Evolutionary conservation across 2,329 filamentous ascomycete genomes (phyloP).

Genomic region (Aspergillus niger): DNA sequence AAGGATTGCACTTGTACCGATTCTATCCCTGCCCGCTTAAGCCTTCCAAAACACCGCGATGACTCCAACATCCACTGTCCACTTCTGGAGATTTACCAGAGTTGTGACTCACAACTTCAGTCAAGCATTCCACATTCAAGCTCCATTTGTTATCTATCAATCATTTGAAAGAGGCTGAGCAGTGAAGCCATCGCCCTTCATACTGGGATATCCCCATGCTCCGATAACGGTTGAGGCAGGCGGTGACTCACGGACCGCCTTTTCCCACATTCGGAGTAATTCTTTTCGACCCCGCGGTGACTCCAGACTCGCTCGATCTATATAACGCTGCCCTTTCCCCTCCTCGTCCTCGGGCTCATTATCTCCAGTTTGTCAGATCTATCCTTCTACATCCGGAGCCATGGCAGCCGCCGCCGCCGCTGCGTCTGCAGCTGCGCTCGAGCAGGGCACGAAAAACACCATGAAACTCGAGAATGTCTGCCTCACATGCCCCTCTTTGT

Average conservation of each 20-base stretch:
- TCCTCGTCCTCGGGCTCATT: constrained; percentile 19
- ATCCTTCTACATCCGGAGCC: constrained; percentile 28
- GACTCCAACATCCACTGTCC: background rate
- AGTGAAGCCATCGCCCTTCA: background rate
- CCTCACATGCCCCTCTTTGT: constrained; percentile 27
- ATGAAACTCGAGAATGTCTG: constrained; percentile 63
- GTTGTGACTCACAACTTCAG: background rate
- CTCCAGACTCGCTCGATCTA: constrained; percentile 11
- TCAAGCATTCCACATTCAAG: background rate
- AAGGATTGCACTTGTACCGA: background rate
- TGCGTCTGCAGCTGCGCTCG: constrained; percentile 58
- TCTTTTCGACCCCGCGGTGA: constrained; percentile 25
- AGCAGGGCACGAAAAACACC: constrained; percentile 61
- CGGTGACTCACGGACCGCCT: constrained; percentile 18
- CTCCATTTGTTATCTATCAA: background rate
- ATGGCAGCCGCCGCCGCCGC: constrained; percentile 47
- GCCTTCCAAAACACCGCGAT: background rate
- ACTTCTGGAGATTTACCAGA: background rate
- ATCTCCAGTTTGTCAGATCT: constrained; percentile 28
- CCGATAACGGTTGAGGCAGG: constrained; percentile 12
- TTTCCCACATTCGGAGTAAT: constrained; percentile 23
- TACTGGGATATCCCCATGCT: background rate
- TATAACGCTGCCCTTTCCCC: constrained; percentile 10
- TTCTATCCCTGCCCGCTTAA: background rate
- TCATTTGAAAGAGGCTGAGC: background rate